These are phyloP conservation scores for Chlamydomonas applanata DNA, from an alignment of 139 green algal species.

Conservation along the genomic window DNA sequence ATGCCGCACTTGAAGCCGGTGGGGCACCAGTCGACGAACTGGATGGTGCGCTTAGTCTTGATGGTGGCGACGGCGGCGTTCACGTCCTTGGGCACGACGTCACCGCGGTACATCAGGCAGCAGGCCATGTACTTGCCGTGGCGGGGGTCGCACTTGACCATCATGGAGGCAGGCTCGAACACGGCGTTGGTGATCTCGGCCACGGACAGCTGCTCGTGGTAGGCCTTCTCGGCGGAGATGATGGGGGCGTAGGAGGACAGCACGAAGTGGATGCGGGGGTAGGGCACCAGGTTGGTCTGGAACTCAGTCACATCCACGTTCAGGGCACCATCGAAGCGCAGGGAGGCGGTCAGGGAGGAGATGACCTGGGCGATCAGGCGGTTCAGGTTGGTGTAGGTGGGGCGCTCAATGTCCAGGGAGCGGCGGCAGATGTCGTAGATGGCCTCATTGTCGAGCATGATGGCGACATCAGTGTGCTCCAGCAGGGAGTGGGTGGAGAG, in stretches of 20 bases:
- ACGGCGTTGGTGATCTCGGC: constrained; percentile 97
- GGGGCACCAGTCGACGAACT: constrained; percentile 98
- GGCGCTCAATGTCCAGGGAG: constrained; percentile 94
- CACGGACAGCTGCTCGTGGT: constrained; percentile 98
- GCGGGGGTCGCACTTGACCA: constrained; percentile 97
- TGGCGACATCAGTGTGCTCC: constrained; percentile 96
- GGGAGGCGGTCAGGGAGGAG: constrained; percentile 92
- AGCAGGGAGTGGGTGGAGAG: constrained; percentile 96
- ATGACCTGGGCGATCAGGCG: constrained; percentile 89
- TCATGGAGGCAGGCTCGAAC: constrained; percentile 95
- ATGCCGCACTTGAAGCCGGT: constrained; percentile 99
- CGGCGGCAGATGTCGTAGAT: constrained; percentile 98
- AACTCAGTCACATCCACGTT: constrained; percentile 99
- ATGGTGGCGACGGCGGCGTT: constrained; percentile 95
- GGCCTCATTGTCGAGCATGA: constrained; percentile 97
- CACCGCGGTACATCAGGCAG: constrained; percentile 99
- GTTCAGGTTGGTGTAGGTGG: constrained; percentile 98
- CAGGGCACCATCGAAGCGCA: constrained; percentile 93
- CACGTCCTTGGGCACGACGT: constrained; percentile 99
- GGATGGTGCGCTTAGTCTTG: constrained; percentile 99
- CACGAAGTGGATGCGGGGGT: constrained; percentile 99
- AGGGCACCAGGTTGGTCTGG: constrained; percentile 98
- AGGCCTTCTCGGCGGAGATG: constrained; percentile 98
- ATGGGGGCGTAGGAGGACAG: constrained; percentile 96
- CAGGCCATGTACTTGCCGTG: constrained; percentile 99